These are phyloP conservation scores for Paramecium biaurelia DNA, from an alignment of 73 alveolate genomes.

Conservation along the genomic window DNA sequence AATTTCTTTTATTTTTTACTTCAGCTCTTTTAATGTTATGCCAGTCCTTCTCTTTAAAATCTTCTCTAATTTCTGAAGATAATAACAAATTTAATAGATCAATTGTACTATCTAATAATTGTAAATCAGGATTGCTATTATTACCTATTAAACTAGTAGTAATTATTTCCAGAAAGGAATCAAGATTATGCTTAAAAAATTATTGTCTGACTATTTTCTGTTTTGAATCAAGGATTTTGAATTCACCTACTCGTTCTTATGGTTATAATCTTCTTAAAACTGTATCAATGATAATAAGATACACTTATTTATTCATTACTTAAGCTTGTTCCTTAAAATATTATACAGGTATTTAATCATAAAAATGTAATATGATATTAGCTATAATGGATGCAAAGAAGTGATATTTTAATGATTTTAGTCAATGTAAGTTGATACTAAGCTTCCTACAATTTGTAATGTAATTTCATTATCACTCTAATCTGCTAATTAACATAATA, in stretches of 20 bases:
- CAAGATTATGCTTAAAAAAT: not conserved
- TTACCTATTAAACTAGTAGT: not conserved
- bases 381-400: not conserved
- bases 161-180: not conserved
- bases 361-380: not conserved
- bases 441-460: not conserved
- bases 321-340: not conserved
- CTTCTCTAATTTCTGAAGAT: not conserved
- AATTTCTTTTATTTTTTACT: not conserved
- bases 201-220: not conserved
- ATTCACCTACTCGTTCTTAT: not conserved
- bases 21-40: conserved; percentile 15
- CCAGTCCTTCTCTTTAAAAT: not conserved
- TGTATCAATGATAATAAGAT: not conserved
- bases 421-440: not conserved
- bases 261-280: not conserved
- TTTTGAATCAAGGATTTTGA: not conserved
- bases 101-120: not conserved
- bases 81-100: not conserved
- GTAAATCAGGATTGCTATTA: not conserved
- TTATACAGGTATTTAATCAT: not conserved
- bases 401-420: not conserved
- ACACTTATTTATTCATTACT: not conserved
- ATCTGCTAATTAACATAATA: conserved; percentile 1
- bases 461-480: conserved; percentile 6